A percentile compares a stretch with the other conserved stretches of the same genome.
Conservation (phyloP, 352 stramenopile genomes). For the Phytophthora megakarya region DNA sequence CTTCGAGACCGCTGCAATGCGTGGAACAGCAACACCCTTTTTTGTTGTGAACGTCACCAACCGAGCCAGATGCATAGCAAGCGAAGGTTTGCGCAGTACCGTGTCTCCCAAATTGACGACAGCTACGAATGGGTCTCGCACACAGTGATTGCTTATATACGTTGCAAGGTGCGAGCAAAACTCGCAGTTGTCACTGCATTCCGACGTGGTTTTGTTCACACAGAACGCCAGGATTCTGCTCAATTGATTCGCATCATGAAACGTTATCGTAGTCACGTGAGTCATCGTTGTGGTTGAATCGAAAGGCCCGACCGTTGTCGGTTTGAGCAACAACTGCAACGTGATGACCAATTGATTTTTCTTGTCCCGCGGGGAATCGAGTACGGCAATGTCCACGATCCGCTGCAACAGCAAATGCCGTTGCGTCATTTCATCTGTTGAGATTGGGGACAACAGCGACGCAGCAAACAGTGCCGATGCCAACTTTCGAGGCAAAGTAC, state of each 20-base stretch:
- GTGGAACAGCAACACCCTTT: neutral
- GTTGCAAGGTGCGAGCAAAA: slow-evolving; percentile 14
- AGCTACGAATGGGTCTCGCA: slow-evolving; percentile 15
- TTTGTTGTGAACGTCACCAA: slow-evolving; percentile 18
- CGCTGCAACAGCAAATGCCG: slow-evolving; percentile 26
- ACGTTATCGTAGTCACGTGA: slow-evolving; percentile 3
- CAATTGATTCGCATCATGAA: slow-evolving; percentile 29
- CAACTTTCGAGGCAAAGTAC: slow-evolving; percentile 22
- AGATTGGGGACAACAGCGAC: slow-evolving; percentile 15
- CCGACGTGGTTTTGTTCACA: slow-evolving; percentile 3
- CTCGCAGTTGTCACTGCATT: slow-evolving; percentile 6
- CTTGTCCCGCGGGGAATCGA: slow-evolving; percentile 26
- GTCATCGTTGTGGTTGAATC: slow-evolving; percentile 8
- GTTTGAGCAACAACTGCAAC: slow-evolving; percentile 22
- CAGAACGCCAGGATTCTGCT: slow-evolving; percentile 17
- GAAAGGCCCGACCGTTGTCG: slow-evolving; percentile 18
- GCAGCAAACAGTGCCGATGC: slow-evolving; percentile 15
- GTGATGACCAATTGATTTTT: slow-evolving; percentile 26
- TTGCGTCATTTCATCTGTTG: slow-evolving; percentile 1
- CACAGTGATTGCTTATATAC: slow-evolving; percentile 25
- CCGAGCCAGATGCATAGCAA: slow-evolving; percentile 20
- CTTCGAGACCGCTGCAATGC: slow-evolving; percentile 1
- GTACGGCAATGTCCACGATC: slow-evolving; percentile 20
- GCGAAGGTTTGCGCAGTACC: slow-evolving; percentile 18
- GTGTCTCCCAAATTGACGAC: slow-evolving; percentile 15